phyloP scores from a whole-genome alignment of 2,329 filamentous ascomycete genomes.

The Hypoxylon sp. region DNA sequence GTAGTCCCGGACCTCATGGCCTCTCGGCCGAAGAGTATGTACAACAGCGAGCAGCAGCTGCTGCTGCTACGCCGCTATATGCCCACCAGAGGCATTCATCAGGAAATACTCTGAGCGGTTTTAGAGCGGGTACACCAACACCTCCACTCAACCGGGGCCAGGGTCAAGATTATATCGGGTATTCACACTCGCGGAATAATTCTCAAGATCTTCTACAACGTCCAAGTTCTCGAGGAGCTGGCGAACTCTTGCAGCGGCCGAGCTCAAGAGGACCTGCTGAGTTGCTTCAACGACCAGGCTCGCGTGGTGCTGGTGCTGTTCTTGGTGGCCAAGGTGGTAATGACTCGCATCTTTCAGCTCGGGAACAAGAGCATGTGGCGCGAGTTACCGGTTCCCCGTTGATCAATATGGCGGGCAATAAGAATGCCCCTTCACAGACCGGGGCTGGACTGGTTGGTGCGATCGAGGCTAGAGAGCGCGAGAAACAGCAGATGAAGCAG shows the following conservation, averaged over 20 bases:
- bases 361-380: constrained; percentile 91
- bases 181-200: constrained; percentile 62
- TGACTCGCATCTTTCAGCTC: constrained; percentile 79
- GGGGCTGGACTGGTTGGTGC: constrained; percentile 80
- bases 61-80: constrained; percentile 68
- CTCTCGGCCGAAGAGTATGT: constrained; percentile 88
- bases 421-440: constrained; percentile 62
- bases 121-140: constrained; percentile 60
- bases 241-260: constrained; percentile 66
- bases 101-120: constrained; percentile 61
- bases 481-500: constrained; percentile 79
- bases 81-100: constrained; percentile 73
- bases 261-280: constrained; percentile 71
- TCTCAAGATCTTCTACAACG: constrained; percentile 60
- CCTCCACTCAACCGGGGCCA: constrained; percentile 60
- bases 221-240: constrained; percentile 55
- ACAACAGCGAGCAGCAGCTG: constrained; percentile 77
- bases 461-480: constrained; percentile 84
- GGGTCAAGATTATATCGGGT: constrained; percentile 59
- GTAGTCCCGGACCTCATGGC: constrained; percentile 60
- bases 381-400: constrained; percentile 84
- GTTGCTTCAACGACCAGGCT: constrained; percentile 63
- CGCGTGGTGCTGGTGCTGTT: constrained; percentile 68
- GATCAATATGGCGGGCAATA: constrained; percentile 74
- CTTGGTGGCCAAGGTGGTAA: constrained; percentile 62